phyloP scores from a whole-genome alignment of 352 stramenopile species.

The Phytophthora hybrid region DNA sequence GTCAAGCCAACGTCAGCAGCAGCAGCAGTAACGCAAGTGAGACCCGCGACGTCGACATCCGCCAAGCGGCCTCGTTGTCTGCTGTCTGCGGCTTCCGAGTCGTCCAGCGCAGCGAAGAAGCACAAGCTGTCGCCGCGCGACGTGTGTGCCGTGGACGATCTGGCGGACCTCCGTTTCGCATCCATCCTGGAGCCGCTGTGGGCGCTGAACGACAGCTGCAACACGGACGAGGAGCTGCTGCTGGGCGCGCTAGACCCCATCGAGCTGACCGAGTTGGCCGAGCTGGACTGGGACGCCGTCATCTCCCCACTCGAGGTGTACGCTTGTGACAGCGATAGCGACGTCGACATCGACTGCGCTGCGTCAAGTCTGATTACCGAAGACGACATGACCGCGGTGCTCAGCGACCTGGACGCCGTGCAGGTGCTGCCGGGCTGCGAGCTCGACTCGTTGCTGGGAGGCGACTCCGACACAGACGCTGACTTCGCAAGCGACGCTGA shows the following conservation, averaged over 20 bases:
- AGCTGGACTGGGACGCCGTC: conserved; percentile 29
- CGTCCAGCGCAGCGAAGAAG: conserved; percentile 7
- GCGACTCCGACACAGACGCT: background rate
- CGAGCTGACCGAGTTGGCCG: conserved; percentile 21
- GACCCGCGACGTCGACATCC: background rate
- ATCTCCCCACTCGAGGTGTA: background rate
- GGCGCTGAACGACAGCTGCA: background rate
- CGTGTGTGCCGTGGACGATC: conserved; percentile 10
- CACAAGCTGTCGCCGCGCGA: conserved; percentile 31
- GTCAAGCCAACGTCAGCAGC: background rate
- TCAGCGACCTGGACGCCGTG: conserved; percentile 1
- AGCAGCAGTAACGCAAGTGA: background rate
- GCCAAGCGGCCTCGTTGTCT: conserved; percentile 21
- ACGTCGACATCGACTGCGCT: background rate
- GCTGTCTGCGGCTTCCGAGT: background rate
- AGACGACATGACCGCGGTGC: conserved; percentile 15
- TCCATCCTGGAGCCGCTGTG: conserved; percentile 14
- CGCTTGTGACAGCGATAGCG: background rate
- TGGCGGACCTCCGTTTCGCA: background rate
- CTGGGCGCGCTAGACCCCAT: conserved; percentile 19
- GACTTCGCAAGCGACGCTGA: background rate
- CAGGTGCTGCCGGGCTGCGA: conserved; percentile 8
- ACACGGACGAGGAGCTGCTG: conserved; percentile 14
- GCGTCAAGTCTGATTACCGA: conserved; percentile 8
- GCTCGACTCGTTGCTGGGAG: conserved; percentile 19